phyloP scores from a whole-genome alignment of 768 basidiomycete genomes.

The Mycena vulgaris region DNA sequence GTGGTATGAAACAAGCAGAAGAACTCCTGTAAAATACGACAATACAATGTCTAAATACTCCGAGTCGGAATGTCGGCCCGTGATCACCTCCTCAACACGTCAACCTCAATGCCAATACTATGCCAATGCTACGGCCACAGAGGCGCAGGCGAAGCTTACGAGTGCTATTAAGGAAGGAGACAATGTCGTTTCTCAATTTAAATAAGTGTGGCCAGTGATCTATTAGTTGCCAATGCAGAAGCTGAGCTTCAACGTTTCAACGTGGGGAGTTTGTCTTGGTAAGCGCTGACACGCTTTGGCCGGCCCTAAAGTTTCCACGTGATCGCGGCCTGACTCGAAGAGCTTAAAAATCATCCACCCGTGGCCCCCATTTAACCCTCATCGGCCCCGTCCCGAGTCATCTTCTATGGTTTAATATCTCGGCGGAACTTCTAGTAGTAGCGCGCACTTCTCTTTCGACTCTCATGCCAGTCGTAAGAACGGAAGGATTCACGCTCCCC shows the following conservation, averaged over 20 bases:
- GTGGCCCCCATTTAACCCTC: slow-evolving; percentile 11
- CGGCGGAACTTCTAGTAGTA: neutral
- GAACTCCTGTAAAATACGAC: too few species aligned
- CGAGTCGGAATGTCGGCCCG: too few species aligned
- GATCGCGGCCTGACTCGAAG: neutral
- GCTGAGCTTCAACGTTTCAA: neutral
- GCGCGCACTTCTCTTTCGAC: neutral
- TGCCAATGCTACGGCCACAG: too few species aligned
- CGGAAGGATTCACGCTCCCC: slow-evolving; percentile 18
- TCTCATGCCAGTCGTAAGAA: slow-evolving; percentile 34
- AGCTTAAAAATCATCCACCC: neutral
- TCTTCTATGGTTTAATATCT: slow-evolving; percentile 4
- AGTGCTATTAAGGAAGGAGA: too few species aligned
- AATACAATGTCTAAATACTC: too few species aligned
- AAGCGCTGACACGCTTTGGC: slow-evolving; percentile 15
- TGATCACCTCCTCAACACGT: too few species aligned
- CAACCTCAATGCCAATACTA: too few species aligned
- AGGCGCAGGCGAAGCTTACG: too few species aligned
- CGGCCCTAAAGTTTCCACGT: slow-evolving; percentile 17
- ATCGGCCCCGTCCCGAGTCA: slow-evolving; percentile 1
- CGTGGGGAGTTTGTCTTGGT: neutral
- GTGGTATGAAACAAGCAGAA: too few species aligned
- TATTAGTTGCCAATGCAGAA: neutral
- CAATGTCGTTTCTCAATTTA: too few species aligned
- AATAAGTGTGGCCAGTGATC: too few species aligned